These are phyloP conservation scores for Termitomyces sp. DNA, from an alignment of 768 basidiomycete genomes.

Conservation along the genomic window DNA sequence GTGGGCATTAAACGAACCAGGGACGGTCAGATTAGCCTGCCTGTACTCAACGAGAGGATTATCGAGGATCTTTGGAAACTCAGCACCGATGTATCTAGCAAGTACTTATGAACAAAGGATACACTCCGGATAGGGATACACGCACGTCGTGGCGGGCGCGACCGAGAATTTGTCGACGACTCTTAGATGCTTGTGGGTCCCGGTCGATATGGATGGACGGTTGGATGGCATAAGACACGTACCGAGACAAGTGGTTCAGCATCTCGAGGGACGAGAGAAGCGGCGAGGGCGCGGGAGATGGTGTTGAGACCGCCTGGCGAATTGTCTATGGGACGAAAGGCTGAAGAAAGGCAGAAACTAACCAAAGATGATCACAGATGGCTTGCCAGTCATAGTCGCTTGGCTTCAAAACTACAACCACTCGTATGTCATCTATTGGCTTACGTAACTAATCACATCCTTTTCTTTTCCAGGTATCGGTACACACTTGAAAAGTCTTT, in stretches of 20 bases:
- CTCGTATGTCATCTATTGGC: constrained; percentile 10
- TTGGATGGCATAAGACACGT: constrained; percentile 20
- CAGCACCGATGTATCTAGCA: constrained; percentile 68
- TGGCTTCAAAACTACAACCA: constrained; percentile 6
- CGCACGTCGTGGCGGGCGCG: constrained; percentile 67
- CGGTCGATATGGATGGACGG: constrained; percentile 12
- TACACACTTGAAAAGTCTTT: constrained; percentile 86
- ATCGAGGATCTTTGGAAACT: constrained; percentile 66
- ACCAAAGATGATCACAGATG: constrained; percentile 78
- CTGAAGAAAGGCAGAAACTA: constrained; percentile 17
- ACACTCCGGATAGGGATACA: constrained; percentile 20
- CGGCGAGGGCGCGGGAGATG: constrained; percentile 66
- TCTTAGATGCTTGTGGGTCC: constrained; percentile 46
- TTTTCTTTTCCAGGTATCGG: constrained; percentile 41
- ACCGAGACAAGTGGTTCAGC: constrained; percentile 73
- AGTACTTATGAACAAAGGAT: neutral
- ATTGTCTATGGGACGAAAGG: neutral
- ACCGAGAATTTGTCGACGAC: constrained; percentile 77
- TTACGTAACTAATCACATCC: constrained; percentile 13
- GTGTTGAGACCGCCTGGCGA: constrained; percentile 74
- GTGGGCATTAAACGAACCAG: constrained; percentile 38
- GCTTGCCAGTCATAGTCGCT: constrained; percentile 32
- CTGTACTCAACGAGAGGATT: constrained; percentile 72
- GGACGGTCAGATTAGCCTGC: constrained; percentile 75
- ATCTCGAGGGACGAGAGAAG: constrained; percentile 58